These are phyloP conservation scores for Solanum boliviense DNA, from an alignment of 257 asterid species.

Conservation along the genomic window DNA sequence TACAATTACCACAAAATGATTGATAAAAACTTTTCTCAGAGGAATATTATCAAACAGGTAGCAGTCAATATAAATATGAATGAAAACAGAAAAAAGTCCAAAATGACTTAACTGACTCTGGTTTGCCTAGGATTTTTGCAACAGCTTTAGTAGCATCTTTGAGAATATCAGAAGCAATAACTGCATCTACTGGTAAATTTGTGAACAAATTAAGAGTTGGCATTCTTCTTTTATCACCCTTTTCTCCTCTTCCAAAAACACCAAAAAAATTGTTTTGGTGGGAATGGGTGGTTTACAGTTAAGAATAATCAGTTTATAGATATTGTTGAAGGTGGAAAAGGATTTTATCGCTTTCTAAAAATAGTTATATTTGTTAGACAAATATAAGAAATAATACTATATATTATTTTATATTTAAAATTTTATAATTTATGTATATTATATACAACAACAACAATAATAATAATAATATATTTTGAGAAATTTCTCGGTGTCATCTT, in stretches of 20 bases:
- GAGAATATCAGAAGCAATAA: constrained; percentile 85
- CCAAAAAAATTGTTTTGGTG: background rate
- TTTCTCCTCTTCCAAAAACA: background rate
- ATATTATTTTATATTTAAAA: no score
- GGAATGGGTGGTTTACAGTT: background rate
- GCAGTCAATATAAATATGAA: background rate
- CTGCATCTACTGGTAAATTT: constrained; percentile 85
- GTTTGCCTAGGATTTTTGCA: constrained; percentile 80
- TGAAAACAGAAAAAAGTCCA: background rate
- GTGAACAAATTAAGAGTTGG: constrained; percentile 82
- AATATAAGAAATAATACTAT: background rate
- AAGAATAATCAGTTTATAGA: background rate
- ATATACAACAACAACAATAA: background rate
- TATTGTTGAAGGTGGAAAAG: background rate
- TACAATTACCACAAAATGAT: background rate
- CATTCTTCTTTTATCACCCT: constrained; percentile 20
- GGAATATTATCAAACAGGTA: constrained; percentile 8
- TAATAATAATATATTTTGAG: background rate
- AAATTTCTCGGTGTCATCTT: background rate
- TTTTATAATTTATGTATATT: background rate
- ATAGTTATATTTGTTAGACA: background rate
- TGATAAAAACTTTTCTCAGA: background rate
- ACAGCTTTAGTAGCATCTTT: constrained; percentile 95
- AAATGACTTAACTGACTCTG: constrained; percentile 57
- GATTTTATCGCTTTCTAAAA: background rate